phyloP scores from a whole-genome alignment of 1,139 yeast species.

The Magnusiomyces paraingens region DNA sequence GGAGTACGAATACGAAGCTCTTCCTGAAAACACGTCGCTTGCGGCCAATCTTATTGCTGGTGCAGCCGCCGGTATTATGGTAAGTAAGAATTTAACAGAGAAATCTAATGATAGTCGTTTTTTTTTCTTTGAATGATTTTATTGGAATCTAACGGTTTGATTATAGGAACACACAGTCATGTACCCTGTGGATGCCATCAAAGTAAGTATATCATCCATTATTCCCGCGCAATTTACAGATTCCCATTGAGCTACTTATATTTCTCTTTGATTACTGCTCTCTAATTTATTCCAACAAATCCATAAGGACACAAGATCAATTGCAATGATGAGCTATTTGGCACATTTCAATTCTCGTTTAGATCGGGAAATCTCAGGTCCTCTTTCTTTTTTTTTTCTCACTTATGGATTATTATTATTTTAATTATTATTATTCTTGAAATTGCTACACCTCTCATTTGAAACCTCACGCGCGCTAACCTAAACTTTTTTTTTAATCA shows the following conservation, averaged over 20 bases:
- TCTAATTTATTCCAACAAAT: no score
- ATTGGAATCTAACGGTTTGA: background rate
- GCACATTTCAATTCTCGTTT: no score
- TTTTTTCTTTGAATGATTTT: background rate
- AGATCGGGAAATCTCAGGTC: no score
- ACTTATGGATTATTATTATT: background rate
- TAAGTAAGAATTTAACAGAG: conserved; percentile 28
- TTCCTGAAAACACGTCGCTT: conserved; percentile 83
- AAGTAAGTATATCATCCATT: conserved; percentile 26
- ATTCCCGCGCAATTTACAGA: no score
- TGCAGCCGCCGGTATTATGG: conserved; percentile 91
- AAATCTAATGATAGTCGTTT: conserved; percentile 11
- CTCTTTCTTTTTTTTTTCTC: no score
- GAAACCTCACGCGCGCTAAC: background rate
- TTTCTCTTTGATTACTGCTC: no score
- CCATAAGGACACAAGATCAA: no score
- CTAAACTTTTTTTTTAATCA: background rate
- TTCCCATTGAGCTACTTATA: no score
- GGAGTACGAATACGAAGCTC: conserved; percentile 70
- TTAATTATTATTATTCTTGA: background rate
- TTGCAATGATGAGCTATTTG: no score
- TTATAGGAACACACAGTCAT: conserved; percentile 67
- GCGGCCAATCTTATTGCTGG: conserved; percentile 84
- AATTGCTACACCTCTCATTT: background rate
- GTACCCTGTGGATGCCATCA: conserved; percentile 83